Evolutionary conservation across 176 grass and related monocot species (phyloP).

Genomic region (Lolium multiflorum): DNA sequence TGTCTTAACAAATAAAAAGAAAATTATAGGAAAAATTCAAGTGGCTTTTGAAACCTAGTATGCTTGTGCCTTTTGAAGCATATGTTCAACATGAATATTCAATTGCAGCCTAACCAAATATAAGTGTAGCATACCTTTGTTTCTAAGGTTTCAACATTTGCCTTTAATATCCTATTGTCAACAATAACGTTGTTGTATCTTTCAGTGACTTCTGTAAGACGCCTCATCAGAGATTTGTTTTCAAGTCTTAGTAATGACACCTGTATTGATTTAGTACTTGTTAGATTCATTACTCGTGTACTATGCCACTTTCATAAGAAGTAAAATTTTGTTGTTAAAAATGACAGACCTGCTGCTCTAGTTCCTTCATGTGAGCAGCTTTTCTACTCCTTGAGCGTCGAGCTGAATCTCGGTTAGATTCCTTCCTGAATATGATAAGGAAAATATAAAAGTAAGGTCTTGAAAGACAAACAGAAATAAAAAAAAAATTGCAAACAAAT

Average conservation of each 20-base stretch:
- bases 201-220: constrained; percentile 57
- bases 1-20: background rate
- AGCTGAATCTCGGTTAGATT: constrained; percentile 86
- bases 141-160: constrained; percentile 64
- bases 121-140: constrained; percentile 54
- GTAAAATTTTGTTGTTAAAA: background rate
- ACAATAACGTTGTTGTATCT: constrained; percentile 57
- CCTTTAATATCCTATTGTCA: constrained; percentile 67
- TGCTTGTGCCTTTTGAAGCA: background rate
- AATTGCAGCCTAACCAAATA: background rate
- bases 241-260: constrained; percentile 62
- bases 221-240: constrained; percentile 65
- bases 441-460: background rate
- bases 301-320: background rate
- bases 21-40: background rate
- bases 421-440: constrained; percentile 56
- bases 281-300: background rate
- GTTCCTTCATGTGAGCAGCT: constrained; percentile 74
- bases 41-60: background rate
- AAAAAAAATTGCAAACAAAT: background rate
- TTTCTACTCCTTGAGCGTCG: constrained; percentile 86
- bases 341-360: constrained; percentile 66
- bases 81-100: background rate
- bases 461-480: background rate
- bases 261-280: constrained; percentile 30